phyloP scores from a whole-genome alignment of 78 protist genomes.

The Dictyostelium brefeldianum region DNA sequence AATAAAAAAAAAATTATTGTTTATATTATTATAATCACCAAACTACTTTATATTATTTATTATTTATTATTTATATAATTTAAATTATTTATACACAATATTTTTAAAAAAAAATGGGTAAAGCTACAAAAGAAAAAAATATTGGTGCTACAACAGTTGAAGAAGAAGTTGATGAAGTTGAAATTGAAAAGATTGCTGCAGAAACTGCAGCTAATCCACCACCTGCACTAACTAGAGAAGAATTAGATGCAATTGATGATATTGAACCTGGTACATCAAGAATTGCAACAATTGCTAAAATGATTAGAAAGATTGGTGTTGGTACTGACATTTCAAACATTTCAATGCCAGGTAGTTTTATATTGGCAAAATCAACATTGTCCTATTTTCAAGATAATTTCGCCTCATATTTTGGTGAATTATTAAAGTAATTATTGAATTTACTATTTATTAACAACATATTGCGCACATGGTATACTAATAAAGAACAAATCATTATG shows the following conservation, averaged over 20 bases:
- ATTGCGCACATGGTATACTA: neutral
- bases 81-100: too few species aligned
- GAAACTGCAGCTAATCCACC: neutral
- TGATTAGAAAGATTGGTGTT: slow-evolving; percentile 5
- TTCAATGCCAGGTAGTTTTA: slow-evolving; percentile 32
- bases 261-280: neutral
- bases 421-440: slow-evolving; percentile 24
- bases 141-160: neutral
- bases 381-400: slow-evolving; percentile 44
- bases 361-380: slow-evolving; percentile 43
- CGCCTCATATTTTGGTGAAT: slow-evolving; percentile 14
- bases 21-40: too few species aligned
- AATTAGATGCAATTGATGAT: slow-evolving; percentile 15
- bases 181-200: neutral
- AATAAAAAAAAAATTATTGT: too few species aligned
- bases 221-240: neutral
- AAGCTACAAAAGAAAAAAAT: neutral
- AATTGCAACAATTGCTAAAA: slow-evolving; percentile 15
- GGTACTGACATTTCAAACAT: slow-evolving; percentile 36
- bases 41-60: too few species aligned
- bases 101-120: slow-evolving; percentile 27
- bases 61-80: too few species aligned
- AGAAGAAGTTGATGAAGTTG: slow-evolving; percentile 22
- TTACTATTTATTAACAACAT: neutral
- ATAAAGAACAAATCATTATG: neutral